phyloP scores from a whole-genome alignment of 257 asterid species.

The Fraxinus excelsior region DNA sequence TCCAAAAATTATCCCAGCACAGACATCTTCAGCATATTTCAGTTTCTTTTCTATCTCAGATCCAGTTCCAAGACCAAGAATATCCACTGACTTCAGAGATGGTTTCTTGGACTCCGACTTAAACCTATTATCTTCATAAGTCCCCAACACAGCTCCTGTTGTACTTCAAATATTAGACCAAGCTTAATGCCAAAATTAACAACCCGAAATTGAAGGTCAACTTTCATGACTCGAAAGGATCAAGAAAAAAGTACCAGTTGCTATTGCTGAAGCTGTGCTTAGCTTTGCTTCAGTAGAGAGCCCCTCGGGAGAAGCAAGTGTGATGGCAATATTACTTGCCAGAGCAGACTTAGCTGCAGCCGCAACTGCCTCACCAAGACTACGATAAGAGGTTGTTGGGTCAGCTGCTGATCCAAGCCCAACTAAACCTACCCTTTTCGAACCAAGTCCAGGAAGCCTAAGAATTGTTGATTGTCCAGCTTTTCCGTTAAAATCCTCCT shows the following conservation, averaged over 20 bases:
- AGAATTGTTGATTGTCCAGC: slow-evolving; percentile 84
- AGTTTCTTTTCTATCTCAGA: slow-evolving; percentile 86
- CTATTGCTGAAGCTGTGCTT: slow-evolving; percentile 78
- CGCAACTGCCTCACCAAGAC: slow-evolving; percentile 95
- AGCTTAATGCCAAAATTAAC: not conserved
- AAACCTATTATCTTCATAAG: slow-evolving; percentile 84
- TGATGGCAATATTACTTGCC: slow-evolving; percentile 75
- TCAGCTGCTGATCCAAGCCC: slow-evolving; percentile 75
- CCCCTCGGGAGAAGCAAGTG: slow-evolving; percentile 79
- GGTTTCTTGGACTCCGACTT: slow-evolving; percentile 77
- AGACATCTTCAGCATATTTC: slow-evolving; percentile 72
- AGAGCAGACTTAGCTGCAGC: slow-evolving; percentile 80
- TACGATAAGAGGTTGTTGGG: slow-evolving; percentile 57
- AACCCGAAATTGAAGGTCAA: not conserved
- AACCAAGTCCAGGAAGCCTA: slow-evolving; percentile 78
- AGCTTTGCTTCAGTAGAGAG: slow-evolving; percentile 63
- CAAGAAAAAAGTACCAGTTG: slow-evolving; percentile 52
- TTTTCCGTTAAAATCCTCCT: slow-evolving; percentile 93
- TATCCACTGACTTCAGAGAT: slow-evolving; percentile 73
- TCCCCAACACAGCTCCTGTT: slow-evolving; percentile 79
- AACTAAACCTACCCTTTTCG: slow-evolving; percentile 77
- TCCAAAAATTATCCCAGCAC: slow-evolving; percentile 79
- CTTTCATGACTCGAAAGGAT: not conserved
- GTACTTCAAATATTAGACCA: slow-evolving; percentile 13
- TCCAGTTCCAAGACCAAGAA: slow-evolving; percentile 92